Percentiles rank a stretch among this genome's conserved stretches.
These are phyloP conservation scores for Barnettozyma vustinii DNA, from an alignment of 805 yeast genomes.

Conservation along the genomic window DNA sequence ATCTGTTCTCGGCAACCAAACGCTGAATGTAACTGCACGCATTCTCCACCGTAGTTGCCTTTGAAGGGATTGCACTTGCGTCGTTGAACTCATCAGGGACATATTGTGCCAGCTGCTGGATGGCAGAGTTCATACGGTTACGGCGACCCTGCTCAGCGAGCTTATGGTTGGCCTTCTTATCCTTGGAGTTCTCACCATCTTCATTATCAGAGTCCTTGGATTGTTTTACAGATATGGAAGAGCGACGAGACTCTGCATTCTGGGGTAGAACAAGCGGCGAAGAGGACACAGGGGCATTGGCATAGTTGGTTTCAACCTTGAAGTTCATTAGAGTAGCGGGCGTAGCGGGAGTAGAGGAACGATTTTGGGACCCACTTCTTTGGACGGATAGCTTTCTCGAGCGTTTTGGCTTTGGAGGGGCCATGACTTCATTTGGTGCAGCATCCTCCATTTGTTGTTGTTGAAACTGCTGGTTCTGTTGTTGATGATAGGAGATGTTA, in stretches of 20 bases:
- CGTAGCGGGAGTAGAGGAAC: slow-evolving; percentile 22
- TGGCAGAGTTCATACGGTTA: slow-evolving; percentile 85
- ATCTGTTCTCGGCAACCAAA: slow-evolving; percentile 34
- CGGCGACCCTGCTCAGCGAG: slow-evolving; percentile 95
- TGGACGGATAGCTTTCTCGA: slow-evolving; percentile 16
- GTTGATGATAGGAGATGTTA: slow-evolving; percentile 16
- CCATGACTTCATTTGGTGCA: slow-evolving; percentile 12
- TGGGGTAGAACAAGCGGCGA: slow-evolving; percentile 22
- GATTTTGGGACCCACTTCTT: not conserved
- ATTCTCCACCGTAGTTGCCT: slow-evolving; percentile 92
- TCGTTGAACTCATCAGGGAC: slow-evolving; percentile 57
- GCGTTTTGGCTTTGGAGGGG: slow-evolving; percentile 21
- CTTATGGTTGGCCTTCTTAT: slow-evolving; percentile 53
- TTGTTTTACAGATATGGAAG: slow-evolving; percentile 7
- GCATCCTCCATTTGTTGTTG: slow-evolving; percentile 9
- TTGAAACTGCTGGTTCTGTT: slow-evolving; percentile 8
- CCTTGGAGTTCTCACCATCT: slow-evolving; percentile 12
- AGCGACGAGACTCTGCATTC: slow-evolving; percentile 6
- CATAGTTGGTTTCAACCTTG: slow-evolving; percentile 11
- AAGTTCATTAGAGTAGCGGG: slow-evolving; percentile 26
- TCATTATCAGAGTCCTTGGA: slow-evolving; percentile 2
- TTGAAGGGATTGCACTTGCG: slow-evolving; percentile 64
- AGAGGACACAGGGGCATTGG: slow-evolving; percentile 3
- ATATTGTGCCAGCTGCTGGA: slow-evolving; percentile 63
- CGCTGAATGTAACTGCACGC: slow-evolving; percentile 66